Conservation (phyloP, 2,329 filamentous ascomycete species). For the Ophiocordyceps unilateralis region DNA sequence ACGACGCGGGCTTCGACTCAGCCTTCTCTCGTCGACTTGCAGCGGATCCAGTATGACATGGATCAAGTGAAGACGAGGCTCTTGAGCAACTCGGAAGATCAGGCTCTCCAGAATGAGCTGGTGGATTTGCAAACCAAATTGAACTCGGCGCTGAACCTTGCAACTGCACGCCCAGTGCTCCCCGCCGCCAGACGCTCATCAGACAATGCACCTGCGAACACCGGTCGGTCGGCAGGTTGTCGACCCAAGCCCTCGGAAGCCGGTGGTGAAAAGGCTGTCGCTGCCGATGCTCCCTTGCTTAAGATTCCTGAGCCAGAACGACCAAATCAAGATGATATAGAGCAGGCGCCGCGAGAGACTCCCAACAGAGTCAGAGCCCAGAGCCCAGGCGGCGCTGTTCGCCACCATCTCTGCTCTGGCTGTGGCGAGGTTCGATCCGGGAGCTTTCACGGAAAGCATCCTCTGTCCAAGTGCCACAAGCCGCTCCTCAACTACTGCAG, state of each 20-base stretch:
- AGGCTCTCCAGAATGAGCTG: conserved; percentile 8
- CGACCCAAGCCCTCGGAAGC: background rate
- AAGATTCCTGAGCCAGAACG: background rate
- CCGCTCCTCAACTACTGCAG: conserved; percentile 17
- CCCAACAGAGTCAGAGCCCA: too few species aligned
- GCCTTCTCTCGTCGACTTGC: conserved; percentile 5
- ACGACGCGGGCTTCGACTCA: background rate
- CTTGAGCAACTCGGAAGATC: conserved; percentile 7
- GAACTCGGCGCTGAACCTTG: conserved; percentile 12
- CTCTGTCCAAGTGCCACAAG: conserved; percentile 8
- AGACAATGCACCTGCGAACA: background rate
- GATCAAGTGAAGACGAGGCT: conserved; percentile 10
- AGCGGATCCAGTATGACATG: conserved; percentile 11
- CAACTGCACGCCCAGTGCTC: conserved; percentile 3
- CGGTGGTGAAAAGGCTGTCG: background rate
- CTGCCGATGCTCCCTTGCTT: background rate
- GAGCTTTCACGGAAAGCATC: conserved; percentile 17
- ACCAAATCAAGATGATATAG: background rate
- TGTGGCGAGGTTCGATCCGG: conserved; percentile 18
- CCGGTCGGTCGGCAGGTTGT: too few species aligned
- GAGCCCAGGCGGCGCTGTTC: conserved; percentile 7
- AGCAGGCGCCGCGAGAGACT: too few species aligned
- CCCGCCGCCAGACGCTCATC: background rate
- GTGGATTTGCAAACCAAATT: conserved; percentile 12
- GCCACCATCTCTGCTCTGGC: conserved; percentile 17